These are phyloP conservation scores for Agaricus sinodeliciosus DNA, from an alignment of 768 basidiomycete species.

Conservation along the genomic window DNA sequence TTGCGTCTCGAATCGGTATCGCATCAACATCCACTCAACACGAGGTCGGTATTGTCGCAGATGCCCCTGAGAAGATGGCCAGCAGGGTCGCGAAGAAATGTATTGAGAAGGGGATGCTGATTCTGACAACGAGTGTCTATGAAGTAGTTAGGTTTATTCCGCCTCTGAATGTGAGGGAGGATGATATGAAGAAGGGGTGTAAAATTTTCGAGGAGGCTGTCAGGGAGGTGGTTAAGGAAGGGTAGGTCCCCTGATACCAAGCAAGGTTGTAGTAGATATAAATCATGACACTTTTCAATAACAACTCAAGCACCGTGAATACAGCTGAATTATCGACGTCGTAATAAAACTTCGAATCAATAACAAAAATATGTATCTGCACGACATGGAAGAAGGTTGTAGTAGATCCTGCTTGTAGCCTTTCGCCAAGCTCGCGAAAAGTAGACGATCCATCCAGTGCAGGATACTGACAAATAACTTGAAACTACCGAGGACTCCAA, in stretches of 20 bases:
- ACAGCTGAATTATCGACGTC: too few species aligned
- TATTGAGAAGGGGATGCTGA: slow-evolving; percentile 78
- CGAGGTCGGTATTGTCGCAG: slow-evolving; percentile 35
- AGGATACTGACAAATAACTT: too few species aligned
- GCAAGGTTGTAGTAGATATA: too few species aligned
- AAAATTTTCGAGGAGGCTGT: slow-evolving; percentile 65
- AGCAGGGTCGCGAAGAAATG: slow-evolving; percentile 70
- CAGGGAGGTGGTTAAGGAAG: slow-evolving; percentile 54
- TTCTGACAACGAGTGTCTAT: slow-evolving; percentile 86
- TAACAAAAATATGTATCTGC: too few species aligned
- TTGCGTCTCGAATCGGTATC: slow-evolving; percentile 42
- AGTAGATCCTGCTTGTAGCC: too few species aligned
- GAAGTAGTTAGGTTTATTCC: slow-evolving; percentile 93
- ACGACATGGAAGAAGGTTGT: too few species aligned
- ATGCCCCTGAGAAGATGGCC: slow-evolving; percentile 46
- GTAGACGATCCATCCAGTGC: too few species aligned
- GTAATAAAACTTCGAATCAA: too few species aligned
- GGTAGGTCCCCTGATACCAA: slow-evolving; percentile 17
- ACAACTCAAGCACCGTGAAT: too few species aligned
- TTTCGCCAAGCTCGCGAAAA: too few species aligned
- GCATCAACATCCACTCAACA: slow-evolving; percentile 23
- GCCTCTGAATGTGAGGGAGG: slow-evolving; percentile 71
- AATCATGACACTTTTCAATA: too few species aligned
- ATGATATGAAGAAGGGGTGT: slow-evolving; percentile 67
- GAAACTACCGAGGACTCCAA: too few species aligned